These are phyloP conservation scores for Breviolum minutum DNA, from an alignment of 73 alveolate genomes.

Conservation along the genomic window DNA sequence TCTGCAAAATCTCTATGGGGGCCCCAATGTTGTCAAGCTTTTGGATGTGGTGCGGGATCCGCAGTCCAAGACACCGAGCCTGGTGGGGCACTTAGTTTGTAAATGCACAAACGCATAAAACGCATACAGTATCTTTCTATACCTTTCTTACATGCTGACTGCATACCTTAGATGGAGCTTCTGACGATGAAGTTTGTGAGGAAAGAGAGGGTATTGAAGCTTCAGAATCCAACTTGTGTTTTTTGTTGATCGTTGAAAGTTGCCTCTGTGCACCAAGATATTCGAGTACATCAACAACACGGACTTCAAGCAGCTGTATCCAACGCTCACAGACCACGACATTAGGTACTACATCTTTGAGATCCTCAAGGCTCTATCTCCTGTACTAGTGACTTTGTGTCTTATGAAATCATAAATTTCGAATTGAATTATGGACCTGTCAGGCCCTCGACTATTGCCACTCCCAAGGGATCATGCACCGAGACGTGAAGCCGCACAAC, in stretches of 20 bases:
- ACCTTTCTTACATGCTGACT: too few relatives aligned
- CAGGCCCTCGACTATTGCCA: conserved; percentile 99
- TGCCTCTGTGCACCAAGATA: conserved; percentile 56
- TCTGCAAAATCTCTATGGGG: conserved; percentile 98
- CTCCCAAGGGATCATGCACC: conserved; percentile 99
- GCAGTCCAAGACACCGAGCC: conserved; percentile 98
- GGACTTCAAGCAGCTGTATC: conserved; percentile 98
- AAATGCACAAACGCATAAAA: neutral
- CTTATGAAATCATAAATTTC: too few relatives aligned
- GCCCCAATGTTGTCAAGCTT: conserved; percentile 98
- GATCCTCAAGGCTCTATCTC: conserved; percentile 96
- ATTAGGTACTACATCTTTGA: conserved; percentile 98
- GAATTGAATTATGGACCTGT: neutral
- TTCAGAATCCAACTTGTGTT: neutral
- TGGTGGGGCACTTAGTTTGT: conserved; percentile 36
- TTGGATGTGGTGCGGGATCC: conserved; percentile 99
- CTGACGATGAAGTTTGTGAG: neutral
- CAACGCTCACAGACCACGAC: conserved; percentile 98
- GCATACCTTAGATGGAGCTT: too few relatives aligned
- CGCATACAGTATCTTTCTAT: too few relatives aligned
- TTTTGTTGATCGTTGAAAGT: neutral
- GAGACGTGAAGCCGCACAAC: conserved; percentile 99
- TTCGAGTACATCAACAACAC: conserved; percentile 98
- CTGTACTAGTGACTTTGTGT: neutral
- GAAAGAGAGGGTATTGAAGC: neutral